A percentile compares a stretch with the other conserved stretches of the same genome.
phyloP scores from a whole-genome alignment of 1,139 yeast species.

The Kodamaea sp. region DNA sequence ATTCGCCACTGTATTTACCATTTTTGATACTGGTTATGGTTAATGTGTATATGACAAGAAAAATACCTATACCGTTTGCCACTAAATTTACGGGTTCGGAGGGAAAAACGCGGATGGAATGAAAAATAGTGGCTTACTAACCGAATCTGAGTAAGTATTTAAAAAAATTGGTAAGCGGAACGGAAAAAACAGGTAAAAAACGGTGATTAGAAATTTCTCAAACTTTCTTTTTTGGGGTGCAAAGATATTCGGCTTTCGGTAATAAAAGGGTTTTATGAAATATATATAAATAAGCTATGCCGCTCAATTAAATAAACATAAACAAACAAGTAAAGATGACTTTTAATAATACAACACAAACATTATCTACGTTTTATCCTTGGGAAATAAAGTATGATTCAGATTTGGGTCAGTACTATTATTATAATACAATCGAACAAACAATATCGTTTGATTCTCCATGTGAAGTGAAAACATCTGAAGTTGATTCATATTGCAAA shows the following conservation, averaged over 20 bases:
- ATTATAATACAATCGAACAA: slow-evolving; percentile 29
- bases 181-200: too few relatives aligned
- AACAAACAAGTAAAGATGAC: neutral
- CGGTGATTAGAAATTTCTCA: too few relatives aligned
- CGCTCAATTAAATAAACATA: neutral
- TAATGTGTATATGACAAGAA: too few relatives aligned
- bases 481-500: slow-evolving; percentile 1
- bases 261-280: neutral
- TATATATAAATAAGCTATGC: neutral
- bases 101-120: too few relatives aligned
- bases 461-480: slow-evolving; percentile 31
- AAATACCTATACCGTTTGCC: too few relatives aligned
- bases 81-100: too few relatives aligned
- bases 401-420: slow-evolving; percentile 36
- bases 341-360: neutral
- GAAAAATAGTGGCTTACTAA: too few relatives aligned
- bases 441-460: slow-evolving; percentile 40
- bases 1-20: too few relatives aligned
- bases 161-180: too few relatives aligned
- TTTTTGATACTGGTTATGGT: too few relatives aligned
- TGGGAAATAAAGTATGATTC: slow-evolving; percentile 29
- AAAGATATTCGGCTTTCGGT: neutral
- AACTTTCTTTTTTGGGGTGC: too few relatives aligned
- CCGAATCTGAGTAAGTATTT: too few relatives aligned
- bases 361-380: neutral